phyloP scores from a whole-genome alignment of 148 eudicot species.

The Rheum nobile region DNA sequence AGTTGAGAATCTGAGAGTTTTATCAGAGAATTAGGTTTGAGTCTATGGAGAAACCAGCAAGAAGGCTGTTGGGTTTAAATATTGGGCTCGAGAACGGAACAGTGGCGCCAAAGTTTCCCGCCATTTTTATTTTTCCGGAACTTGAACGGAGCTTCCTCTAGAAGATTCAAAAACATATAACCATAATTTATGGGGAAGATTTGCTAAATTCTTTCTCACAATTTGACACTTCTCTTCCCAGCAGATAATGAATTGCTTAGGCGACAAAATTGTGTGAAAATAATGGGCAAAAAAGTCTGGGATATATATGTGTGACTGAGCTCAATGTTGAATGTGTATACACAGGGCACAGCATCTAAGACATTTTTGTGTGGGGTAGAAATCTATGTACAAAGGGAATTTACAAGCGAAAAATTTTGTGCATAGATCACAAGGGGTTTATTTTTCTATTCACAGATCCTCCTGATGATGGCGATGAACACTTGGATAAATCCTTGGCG shows the following conservation, averaged over 20 bases:
- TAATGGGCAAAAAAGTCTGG: not conserved
- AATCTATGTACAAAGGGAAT: not conserved
- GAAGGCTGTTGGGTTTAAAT: not conserved
- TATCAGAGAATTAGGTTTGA: not conserved
- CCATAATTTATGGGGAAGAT: too few species aligned
- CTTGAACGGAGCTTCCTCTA: not conserved
- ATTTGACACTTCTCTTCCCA: not conserved
- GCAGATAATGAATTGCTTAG: not conserved
- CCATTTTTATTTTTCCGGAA: constrained; percentile 11
- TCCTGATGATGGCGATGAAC: not conserved
- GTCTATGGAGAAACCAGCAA: not conserved
- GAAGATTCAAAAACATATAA: not conserved
- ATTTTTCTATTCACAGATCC: not conserved
- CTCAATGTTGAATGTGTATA: not conserved
- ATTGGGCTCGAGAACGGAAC: not conserved
- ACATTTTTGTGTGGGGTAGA: not conserved
- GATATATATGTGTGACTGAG: not conserved
- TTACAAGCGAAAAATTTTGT: not conserved
- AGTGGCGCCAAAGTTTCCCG: constrained; percentile 40
- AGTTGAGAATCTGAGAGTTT: not conserved
- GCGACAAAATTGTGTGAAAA: not conserved
- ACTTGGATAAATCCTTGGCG: constrained; percentile 19
- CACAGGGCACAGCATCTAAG: not conserved
- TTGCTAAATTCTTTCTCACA: not conserved
- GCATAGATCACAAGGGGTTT: constrained; percentile 3